phyloP scores from a whole-genome alignment of 2,329 filamentous ascomycete species.

The Falciphora oryzae region DNA sequence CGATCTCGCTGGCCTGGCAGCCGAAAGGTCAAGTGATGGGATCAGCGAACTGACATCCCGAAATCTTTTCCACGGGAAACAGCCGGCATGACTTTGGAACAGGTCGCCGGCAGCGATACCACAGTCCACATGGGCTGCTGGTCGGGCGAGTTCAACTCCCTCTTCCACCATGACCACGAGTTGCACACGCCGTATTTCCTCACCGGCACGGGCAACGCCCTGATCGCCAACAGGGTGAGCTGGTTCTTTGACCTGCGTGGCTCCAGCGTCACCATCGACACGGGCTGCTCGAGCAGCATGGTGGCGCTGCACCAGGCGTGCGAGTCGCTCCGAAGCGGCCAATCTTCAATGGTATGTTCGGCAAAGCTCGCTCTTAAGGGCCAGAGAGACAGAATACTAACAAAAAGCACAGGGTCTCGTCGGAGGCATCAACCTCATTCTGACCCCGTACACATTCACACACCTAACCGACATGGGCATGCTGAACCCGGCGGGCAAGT shows the following conservation, averaged over 20 bases:
- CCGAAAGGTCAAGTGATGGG: not conserved
- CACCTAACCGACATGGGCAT: constrained; percentile 13
- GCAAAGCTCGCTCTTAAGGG: too few relatives aligned
- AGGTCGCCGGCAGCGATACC: constrained; percentile 22
- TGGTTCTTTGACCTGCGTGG: constrained; percentile 31
- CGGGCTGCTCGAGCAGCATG: constrained; percentile 32
- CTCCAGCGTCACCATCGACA: constrained; percentile 30
- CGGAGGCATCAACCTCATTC: constrained; percentile 4
- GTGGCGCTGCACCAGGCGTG: constrained; percentile 17
- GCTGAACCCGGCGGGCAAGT: constrained; percentile 18
- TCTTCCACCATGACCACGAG: constrained; percentile 19
- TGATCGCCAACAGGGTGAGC: constrained; percentile 28
- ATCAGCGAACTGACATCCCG: not conserved
- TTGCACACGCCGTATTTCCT: constrained; percentile 18
- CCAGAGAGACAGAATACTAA: not conserved
- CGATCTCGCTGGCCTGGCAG: not conserved
- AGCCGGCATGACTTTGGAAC: constrained; percentile 23
- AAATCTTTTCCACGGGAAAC: too few relatives aligned
- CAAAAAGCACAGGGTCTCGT: constrained; percentile 17
- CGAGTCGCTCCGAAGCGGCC: constrained; percentile 4
- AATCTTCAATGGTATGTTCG: not conserved
- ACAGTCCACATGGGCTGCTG: constrained; percentile 28
- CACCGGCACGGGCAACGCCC: constrained; percentile 22
- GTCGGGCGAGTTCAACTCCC: constrained; percentile 18
- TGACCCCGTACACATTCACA: constrained; percentile 3